A percentile compares a stretch with the other conserved stretches of the same genome.
phyloP scores from a whole-genome alignment of 257 asterid genomes.

The Lycium barbarum region DNA sequence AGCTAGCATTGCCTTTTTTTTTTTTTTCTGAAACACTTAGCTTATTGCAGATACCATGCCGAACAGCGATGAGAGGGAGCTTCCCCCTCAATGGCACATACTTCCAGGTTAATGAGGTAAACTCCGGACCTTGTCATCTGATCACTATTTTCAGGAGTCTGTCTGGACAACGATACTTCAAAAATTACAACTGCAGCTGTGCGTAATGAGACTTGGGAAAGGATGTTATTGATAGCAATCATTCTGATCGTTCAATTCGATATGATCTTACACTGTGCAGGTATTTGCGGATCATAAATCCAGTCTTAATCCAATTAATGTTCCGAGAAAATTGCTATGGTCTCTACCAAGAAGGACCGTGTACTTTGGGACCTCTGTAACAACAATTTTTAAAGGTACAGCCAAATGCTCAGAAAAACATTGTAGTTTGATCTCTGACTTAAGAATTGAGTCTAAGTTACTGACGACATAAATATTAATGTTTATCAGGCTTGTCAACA shows the following conservation, averaged over 20 bases:
- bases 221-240: constrained; percentile 3
- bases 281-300: constrained; percentile 90
- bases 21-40: constrained; percentile 33
- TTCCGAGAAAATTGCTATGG: constrained; percentile 80
- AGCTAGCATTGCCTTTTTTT: constrained; percentile 21
- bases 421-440: constrained; percentile 26
- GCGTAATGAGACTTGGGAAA: neutral
- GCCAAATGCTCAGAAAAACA: neutral
- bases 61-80: constrained; percentile 97
- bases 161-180: neutral
- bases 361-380: constrained; percentile 88
- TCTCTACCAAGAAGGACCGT: constrained; percentile 79
- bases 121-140: constrained; percentile 26
- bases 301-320: constrained; percentile 75
- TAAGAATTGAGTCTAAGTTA: constrained; percentile 34
- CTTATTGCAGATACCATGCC: constrained; percentile 79
- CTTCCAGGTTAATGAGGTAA: constrained; percentile 97
- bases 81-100: constrained; percentile 98
- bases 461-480: constrained; percentile 37
- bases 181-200: neutral
- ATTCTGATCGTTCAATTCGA: constrained; percentile 1
- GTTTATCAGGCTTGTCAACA: constrained; percentile 72
- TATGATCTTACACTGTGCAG: constrained; percentile 49
- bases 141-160: constrained; percentile 13
- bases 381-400: constrained; percentile 83